Evolutionary conservation across 805 yeast genomes (phyloP).

Genomic region (Pichia phayaonensis): DNA sequence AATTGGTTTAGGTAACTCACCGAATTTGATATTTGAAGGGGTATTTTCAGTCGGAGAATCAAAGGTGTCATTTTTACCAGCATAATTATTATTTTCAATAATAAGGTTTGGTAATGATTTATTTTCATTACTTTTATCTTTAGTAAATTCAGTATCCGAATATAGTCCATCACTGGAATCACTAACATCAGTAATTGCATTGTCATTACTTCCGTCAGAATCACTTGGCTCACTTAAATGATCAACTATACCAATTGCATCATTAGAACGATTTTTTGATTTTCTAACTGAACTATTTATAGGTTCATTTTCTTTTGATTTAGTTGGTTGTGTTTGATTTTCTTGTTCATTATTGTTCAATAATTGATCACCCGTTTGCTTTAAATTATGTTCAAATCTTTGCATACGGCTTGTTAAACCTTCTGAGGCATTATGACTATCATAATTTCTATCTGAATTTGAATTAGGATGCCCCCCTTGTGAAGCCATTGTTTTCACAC

Average conservation of each 20-base stretch:
- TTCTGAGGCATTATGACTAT: slow-evolving; percentile 27
- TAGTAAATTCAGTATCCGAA: background rate
- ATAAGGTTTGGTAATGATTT: background rate
- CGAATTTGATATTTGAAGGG: slow-evolving; percentile 45
- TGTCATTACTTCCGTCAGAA: background rate
- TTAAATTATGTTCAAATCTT: slow-evolving; percentile 4
- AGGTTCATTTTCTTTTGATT: background rate
- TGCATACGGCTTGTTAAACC: slow-evolving; percentile 13
- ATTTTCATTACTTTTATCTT: background rate
- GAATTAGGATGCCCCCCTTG: slow-evolving; percentile 5
- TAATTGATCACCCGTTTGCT: background rate
- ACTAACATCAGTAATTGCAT: background rate
- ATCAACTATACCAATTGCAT: slow-evolving; percentile 10
- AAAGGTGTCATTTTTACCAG: background rate
- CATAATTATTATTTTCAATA: background rate
- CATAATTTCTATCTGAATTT: slow-evolving; percentile 8
- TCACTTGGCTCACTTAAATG: slow-evolving; percentile 41
- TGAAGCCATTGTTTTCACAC: slow-evolving; percentile 15
- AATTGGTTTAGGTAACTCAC: slow-evolving; percentile 49
- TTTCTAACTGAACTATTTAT: background rate
- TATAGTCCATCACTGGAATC: background rate
- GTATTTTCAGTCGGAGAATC: background rate
- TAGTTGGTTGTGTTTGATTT: background rate
- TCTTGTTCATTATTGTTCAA: background rate
- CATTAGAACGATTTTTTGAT: background rate